A percentile compares a stretch with the other conserved stretches of the same genome.
Conservation (phyloP, 768 basidiomycete genomes). For the Mycena crocata region DNA sequence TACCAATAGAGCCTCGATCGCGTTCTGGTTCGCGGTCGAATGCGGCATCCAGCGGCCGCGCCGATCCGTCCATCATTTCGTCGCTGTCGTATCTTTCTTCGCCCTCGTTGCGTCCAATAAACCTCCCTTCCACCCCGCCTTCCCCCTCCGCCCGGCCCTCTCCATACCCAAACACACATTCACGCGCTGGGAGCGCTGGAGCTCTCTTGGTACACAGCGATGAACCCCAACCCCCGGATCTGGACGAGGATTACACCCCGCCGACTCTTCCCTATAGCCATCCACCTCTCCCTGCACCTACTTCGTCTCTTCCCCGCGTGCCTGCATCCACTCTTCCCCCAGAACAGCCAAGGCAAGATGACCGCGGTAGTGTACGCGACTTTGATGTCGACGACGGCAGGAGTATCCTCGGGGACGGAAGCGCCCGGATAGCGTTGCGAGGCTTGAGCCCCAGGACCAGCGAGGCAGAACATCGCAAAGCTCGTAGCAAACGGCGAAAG, state of each 20-base stretch:
- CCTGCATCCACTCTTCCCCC: slow-evolving; percentile 1
- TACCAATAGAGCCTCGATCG: slow-evolving; percentile 44
- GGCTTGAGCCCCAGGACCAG: slow-evolving; percentile 59
- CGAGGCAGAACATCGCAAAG: slow-evolving; percentile 37
- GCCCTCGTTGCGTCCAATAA: slow-evolving; percentile 28
- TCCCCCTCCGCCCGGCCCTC: slow-evolving; percentile 9
- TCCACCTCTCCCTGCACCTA: background rate
- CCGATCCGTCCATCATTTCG: slow-evolving; percentile 33
- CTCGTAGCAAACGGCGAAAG: slow-evolving; percentile 18
- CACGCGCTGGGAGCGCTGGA: slow-evolving; percentile 30
- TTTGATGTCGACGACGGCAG: slow-evolving; percentile 42
- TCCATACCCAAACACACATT: slow-evolving; percentile 31
- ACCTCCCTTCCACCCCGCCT: slow-evolving; percentile 29
- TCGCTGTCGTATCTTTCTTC: slow-evolving; percentile 40
- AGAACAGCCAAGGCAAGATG: slow-evolving; percentile 29
- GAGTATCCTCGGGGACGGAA: slow-evolving; percentile 43
- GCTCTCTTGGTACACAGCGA: slow-evolving; percentile 19
- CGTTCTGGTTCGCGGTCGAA: slow-evolving; percentile 30
- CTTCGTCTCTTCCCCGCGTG: background rate
- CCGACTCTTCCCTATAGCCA: background rate
- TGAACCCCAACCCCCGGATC: slow-evolving; percentile 12
- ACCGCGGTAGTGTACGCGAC: slow-evolving; percentile 41
- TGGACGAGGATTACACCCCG: slow-evolving; percentile 4
- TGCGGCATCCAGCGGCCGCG: slow-evolving; percentile 6
- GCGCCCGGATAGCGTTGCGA: slow-evolving; percentile 54